Conservation (phyloP, 805 yeast genomes). For the Yarrowia osloensis region DNA sequence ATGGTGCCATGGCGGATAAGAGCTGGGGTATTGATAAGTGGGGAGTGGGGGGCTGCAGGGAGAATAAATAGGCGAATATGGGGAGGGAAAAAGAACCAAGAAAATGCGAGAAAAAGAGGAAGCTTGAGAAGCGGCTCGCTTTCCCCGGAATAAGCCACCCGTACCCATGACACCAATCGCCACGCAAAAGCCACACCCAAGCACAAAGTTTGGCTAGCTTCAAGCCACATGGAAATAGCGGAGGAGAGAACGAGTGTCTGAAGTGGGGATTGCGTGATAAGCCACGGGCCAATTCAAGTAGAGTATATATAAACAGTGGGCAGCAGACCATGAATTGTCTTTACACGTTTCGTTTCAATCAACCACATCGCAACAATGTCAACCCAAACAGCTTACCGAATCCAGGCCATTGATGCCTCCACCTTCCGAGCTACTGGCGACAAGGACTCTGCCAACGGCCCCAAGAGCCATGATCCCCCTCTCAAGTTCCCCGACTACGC, state of each 20-base stretch:
- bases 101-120: not conserved
- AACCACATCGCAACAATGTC: slow-evolving; percentile 26
- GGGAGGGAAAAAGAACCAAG: not conserved
- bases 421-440: slow-evolving; percentile 32
- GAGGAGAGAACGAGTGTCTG: not conserved
- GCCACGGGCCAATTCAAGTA: not conserved
- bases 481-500: slow-evolving; percentile 56
- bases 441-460: not conserved
- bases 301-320: not conserved
- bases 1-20: slow-evolving; percentile 23
- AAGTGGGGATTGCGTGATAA: slow-evolving; percentile 1
- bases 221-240: slow-evolving; percentile 30
- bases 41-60: not conserved
- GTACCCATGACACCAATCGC: not conserved
- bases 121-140: not conserved
- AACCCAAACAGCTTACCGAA: slow-evolving; percentile 31
- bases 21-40: not conserved
- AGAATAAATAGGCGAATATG: not conserved
- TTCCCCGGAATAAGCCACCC: not conserved
- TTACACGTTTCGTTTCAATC: not conserved
- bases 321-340: not conserved
- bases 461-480: slow-evolving; percentile 14
- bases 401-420: slow-evolving; percentile 33
- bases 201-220: slow-evolving; percentile 25
- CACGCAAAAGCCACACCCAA: slow-evolving; percentile 15